Percentiles rank a stretch among this genome's conserved stretches.
phyloP scores from a whole-genome alignment of 2,329 filamentous ascomycete genomes.

The Monilinia polystroma region DNA sequence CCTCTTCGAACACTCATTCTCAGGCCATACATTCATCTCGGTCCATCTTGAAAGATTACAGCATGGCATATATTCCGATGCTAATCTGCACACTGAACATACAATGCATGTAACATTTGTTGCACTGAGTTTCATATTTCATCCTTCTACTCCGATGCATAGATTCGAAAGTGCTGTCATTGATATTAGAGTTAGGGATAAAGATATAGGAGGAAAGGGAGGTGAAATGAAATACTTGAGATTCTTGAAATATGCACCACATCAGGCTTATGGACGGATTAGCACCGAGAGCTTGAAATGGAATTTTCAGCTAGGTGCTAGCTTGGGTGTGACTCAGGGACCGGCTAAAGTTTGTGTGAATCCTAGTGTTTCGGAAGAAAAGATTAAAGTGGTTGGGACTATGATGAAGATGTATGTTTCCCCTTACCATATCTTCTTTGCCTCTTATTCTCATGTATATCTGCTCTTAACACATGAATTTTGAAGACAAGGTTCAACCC shows the following conservation, averaged over 20 bases:
- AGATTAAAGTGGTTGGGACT: conserved; percentile 30
- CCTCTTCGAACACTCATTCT: conserved; percentile 50
- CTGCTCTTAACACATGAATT: background rate
- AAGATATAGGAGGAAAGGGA: conserved; percentile 27
- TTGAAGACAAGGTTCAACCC: conserved; percentile 19
- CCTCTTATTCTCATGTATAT: background rate
- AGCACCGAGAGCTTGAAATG: conserved; percentile 30
- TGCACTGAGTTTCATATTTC: conserved; percentile 51
- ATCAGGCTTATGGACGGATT: conserved; percentile 45
- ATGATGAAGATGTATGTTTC: conserved; percentile 35
- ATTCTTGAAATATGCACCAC: conserved; percentile 51
- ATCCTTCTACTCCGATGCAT: conserved; percentile 38
- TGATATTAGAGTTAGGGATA: conserved; percentile 32
- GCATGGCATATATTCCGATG: conserved; percentile 48
- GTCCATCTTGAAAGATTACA: conserved; percentile 52
- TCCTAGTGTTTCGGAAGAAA: conserved; percentile 28
- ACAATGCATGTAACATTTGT: conserved; percentile 49
- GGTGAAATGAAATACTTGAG: background rate
- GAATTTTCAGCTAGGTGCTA: conserved; percentile 33
- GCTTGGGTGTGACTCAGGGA: conserved; percentile 47
- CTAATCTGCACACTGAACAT: conserved; percentile 44
- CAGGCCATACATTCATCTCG: conserved; percentile 49
- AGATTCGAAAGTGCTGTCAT: conserved; percentile 14
- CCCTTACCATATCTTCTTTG: background rate
- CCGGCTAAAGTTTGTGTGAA: conserved; percentile 35